These are phyloP conservation scores for Auricularia cornea DNA, from an alignment of 768 basidiomycete species.

Conservation along the genomic window DNA sequence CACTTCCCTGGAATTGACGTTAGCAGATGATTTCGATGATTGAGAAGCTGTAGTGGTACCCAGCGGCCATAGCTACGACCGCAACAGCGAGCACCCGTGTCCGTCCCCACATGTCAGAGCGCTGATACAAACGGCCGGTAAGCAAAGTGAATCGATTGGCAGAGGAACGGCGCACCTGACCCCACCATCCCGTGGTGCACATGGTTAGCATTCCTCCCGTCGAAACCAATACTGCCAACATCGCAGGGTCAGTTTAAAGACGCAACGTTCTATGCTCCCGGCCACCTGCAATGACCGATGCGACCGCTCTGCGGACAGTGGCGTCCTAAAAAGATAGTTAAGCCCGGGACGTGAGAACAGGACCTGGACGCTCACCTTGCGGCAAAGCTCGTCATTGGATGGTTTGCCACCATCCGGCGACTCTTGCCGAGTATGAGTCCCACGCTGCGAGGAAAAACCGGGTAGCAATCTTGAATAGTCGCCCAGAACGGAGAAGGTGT, in stretches of 20 bases:
- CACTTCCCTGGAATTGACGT: background rate
- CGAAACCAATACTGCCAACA: background rate
- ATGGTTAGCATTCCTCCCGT: background rate
- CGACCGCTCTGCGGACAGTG: background rate
- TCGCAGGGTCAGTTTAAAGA: background rate
- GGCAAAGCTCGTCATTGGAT: background rate
- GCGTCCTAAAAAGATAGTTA: background rate
- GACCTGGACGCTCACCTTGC: no score
- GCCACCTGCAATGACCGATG: background rate
- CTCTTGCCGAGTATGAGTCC: background rate
- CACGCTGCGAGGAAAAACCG: background rate
- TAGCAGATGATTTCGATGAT: background rate
- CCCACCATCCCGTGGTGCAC: background rate
- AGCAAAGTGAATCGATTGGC: background rate
- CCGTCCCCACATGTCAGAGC: background rate
- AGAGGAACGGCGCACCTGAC: background rate
- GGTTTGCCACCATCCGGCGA: background rate
- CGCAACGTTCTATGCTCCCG: background rate
- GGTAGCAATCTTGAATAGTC: background rate
- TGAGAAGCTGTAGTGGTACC: background rate
- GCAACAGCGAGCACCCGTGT: background rate
- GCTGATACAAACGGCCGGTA: background rate
- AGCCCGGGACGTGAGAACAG: background rate
- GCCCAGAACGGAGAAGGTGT: background rate
- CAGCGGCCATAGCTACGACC: background rate